Conservation (phyloP, 805 yeast species). For the Metschnikowia picachoensis region DNA sequence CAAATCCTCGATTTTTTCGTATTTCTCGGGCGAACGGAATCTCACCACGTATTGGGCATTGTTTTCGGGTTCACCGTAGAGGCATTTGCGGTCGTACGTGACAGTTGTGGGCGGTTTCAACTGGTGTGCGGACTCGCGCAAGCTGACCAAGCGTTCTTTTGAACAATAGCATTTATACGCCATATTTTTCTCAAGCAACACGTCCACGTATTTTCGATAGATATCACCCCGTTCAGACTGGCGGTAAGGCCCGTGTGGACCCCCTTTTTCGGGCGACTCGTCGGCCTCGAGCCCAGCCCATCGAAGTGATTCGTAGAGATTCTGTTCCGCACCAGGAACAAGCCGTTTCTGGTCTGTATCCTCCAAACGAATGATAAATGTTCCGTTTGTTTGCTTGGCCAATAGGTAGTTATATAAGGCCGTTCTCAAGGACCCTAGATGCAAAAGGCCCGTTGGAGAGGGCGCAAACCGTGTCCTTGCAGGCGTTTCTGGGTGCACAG, state of each 20-base stretch:
- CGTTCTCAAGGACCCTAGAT: conserved; percentile 88
- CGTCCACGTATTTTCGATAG: conserved; percentile 56
- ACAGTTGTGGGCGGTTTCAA: conserved; percentile 87
- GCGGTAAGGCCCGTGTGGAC: conserved; percentile 67
- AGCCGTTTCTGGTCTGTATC: conserved; percentile 87
- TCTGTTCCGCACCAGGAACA: conserved; percentile 77
- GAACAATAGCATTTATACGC: conserved; percentile 90
- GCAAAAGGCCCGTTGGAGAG: conserved; percentile 95
- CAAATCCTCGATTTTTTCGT: conserved; percentile 66
- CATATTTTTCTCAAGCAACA: conserved; percentile 55
- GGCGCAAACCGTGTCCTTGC: conserved; percentile 95
- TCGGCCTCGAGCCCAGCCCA: conserved; percentile 79
- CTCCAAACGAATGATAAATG: conserved; percentile 77
- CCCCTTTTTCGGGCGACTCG: conserved; percentile 71
- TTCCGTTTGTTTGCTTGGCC: conserved; percentile 77
- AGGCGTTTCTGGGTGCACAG: conserved; percentile 46
- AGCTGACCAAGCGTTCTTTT: conserved; percentile 63
- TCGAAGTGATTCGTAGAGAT: conserved; percentile 65
- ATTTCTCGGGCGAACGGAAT: conserved; percentile 68
- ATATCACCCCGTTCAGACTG: conserved; percentile 77
- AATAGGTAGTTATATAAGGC: conserved; percentile 84
- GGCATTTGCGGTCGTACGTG: conserved; percentile 84
- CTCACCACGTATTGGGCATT: conserved; percentile 52
- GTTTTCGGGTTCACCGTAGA: conserved; percentile 20
- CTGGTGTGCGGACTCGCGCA: conserved; percentile 69